Conservation (phyloP, 306 rosid genomes). For the Bauhinia variegata region DNA sequence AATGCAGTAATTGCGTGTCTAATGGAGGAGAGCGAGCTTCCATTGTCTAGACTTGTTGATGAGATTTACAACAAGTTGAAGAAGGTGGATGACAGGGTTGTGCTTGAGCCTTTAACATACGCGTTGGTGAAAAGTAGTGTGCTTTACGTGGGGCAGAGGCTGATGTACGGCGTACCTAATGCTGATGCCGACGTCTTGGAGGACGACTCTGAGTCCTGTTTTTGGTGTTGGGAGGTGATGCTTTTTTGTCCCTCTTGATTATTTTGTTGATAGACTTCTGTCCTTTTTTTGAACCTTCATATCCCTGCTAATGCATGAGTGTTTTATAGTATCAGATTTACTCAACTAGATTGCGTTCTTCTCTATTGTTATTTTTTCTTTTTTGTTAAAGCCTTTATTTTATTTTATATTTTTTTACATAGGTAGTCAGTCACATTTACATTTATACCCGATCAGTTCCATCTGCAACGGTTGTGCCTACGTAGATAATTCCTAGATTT, state of each 20-base stretch:
- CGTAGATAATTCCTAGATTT: neutral
- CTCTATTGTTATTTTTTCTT: neutral
- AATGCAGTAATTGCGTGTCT: constrained; percentile 61
- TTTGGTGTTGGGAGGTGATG: constrained; percentile 99
- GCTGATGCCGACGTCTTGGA: constrained; percentile 87
- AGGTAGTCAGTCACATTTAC: neutral
- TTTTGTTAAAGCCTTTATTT: neutral
- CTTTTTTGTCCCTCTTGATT: neutral
- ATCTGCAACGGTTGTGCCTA: neutral
- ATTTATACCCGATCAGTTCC: neutral
- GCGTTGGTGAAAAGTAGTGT: constrained; percentile 74
- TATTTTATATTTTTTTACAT: neutral
- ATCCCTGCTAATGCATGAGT: neutral
- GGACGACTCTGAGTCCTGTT: constrained; percentile 70
- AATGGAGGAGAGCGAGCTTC: constrained; percentile 81
- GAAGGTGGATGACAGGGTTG: constrained; percentile 26
- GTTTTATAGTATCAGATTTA: neutral
- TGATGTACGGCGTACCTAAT: constrained; percentile 74
- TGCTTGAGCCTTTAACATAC: constrained; percentile 47
- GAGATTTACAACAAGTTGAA: constrained; percentile 54
- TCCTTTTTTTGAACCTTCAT: neutral
- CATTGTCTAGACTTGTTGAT: constrained; percentile 72
- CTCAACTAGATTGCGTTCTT: neutral
- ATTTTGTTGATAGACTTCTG: neutral
- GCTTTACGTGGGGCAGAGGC: constrained; percentile 72